Percentiles rank a stretch among this genome's conserved stretches.
Evolutionary conservation across 2,329 filamentous ascomycete species (phyloP).

Genomic region (Lecanicillium sp.): DNA sequence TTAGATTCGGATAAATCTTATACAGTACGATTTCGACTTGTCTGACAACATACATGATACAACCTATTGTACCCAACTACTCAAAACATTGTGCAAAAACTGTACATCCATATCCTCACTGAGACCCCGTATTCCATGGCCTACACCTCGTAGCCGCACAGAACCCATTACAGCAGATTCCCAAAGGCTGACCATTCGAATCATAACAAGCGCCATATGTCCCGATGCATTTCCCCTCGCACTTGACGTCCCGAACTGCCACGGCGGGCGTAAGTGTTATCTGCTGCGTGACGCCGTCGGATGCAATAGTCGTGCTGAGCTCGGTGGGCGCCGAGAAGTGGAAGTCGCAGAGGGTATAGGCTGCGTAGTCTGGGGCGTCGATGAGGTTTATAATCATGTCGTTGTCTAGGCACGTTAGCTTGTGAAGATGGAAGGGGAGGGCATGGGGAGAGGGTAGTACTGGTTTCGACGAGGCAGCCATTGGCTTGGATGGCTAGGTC

Average conservation of each 20-base stretch:
- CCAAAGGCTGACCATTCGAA: slow-evolving; percentile 24
- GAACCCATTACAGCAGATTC: slow-evolving; percentile 33
- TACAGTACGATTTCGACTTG: too few relatives aligned
- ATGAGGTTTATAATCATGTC: slow-evolving; percentile 30
- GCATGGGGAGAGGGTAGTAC: too few relatives aligned
- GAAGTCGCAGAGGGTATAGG: slow-evolving; percentile 34
- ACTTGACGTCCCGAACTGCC: slow-evolving; percentile 32
- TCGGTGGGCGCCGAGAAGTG: slow-evolving; percentile 18
- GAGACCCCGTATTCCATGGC: slow-evolving; percentile 23
- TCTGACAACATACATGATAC: too few relatives aligned
- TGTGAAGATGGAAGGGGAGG: too few relatives aligned
- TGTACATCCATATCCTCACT: too few relatives aligned
- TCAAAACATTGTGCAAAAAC: too few relatives aligned
- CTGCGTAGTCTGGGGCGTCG: slow-evolving; percentile 34
- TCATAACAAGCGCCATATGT: slow-evolving; percentile 29
- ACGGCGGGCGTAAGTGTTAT: slow-evolving; percentile 36
- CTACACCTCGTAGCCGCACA: slow-evolving; percentile 33
- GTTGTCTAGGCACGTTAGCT: too few relatives aligned
- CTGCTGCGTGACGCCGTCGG: slow-evolving; percentile 24
- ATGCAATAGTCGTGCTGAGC: slow-evolving; percentile 17
- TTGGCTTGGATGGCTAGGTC: slow-evolving; percentile 32
- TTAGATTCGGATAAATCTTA: too few relatives aligned
- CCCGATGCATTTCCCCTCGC: slow-evolving; percentile 32
- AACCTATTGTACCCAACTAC: too few relatives aligned
- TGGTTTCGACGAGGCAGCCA: slow-evolving; percentile 26